Base-by-base conservation (phyloP, 1,284 basidiomycete species). In the Microbotryomycetes sp. region DNA sequence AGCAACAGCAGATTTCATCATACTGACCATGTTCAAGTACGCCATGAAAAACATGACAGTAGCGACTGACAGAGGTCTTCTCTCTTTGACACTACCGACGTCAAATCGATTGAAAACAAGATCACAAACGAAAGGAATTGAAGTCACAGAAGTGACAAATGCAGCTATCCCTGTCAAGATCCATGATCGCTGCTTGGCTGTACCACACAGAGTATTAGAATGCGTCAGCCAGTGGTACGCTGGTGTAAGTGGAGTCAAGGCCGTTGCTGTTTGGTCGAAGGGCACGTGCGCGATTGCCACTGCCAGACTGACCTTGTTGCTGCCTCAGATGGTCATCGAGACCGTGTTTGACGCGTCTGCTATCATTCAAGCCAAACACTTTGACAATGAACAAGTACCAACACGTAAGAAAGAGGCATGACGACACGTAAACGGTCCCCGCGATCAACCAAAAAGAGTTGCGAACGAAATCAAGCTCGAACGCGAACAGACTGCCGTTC, bases 111-210 rank as follows among this genome's bases (percentile, higher is more conserved):
- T 66, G 3, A 45, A 14, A 3, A 77, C 29, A 65, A 79, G 82
- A 54, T 78, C 78, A 48, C 62, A 73, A 1, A 82, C 54, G 66
- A 81, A 81, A 0, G 83, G 83, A 6, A 84, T 55, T 50, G 80
- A 80, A 29, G 70, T 68, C 7, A 78, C 14, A 7, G 80, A 79
- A 81, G 84, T 83, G 32, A 70, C 54, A 2, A 66, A 68, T 48
- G 79, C 79, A 5, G 80, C 77, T 31, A 80, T 62, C 1, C 78
- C 73, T 0, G 83, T 82, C 36, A 85, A 76, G 52, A 85, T 72
- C 79, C 84, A 85, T 50, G 83, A 77, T 22, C 75, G 73, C 66
- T 81, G 78, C 66, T 81, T 81, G 49, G 74, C 56, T 2, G 76
- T 76, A 26, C 36, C n/a, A n/a, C n/a, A n/a, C n/a, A n/a, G n/a